A percentile compares a stretch with the other conserved stretches of the same genome.
These are phyloP conservation scores for Phytophthora multivora DNA, from an alignment of 352 stramenopile genomes.

Conservation along the genomic window DNA sequence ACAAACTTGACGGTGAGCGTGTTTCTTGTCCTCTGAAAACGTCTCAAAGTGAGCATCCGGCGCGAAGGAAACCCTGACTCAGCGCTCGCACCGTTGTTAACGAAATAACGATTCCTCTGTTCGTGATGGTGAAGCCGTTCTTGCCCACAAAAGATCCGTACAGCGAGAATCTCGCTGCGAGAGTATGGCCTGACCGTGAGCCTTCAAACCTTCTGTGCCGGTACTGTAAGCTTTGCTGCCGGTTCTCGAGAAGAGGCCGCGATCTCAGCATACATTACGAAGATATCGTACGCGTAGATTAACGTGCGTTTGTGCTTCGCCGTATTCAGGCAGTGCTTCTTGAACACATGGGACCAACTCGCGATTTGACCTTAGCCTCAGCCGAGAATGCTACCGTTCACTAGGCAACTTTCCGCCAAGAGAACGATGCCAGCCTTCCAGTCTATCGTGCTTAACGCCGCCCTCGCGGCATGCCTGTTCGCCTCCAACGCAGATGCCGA, in stretches of 20 bases:
- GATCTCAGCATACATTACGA: neutral
- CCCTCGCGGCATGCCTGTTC: slow-evolving; percentile 2
- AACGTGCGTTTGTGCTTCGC: neutral
- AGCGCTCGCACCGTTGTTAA: neutral
- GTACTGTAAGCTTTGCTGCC: neutral
- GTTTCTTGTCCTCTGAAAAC: too few relatives aligned
- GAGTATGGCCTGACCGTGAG: neutral
- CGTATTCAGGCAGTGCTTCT: neutral
- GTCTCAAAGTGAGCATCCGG: too few relatives aligned
- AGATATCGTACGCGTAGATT: neutral
- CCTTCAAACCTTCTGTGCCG: neutral
- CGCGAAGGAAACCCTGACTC: neutral
- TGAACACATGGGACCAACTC: slow-evolving; percentile 17
- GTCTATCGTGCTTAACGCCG: slow-evolving; percentile 3
- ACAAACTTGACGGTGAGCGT: too few relatives aligned
- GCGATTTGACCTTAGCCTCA: slow-evolving; percentile 17
- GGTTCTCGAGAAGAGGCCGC: neutral
- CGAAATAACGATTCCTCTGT: slow-evolving; percentile 2
- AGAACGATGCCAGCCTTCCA: slow-evolving; percentile 4
- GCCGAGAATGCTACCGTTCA: slow-evolving; percentile 4
- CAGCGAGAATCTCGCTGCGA: too few relatives aligned
- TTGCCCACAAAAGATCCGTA: neutral
- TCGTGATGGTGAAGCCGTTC: slow-evolving; percentile 16
- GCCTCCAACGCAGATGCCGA: slow-evolving; percentile 25
- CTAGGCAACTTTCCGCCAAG: slow-evolving; percentile 1